Conservation (phyloP, 2,329 filamentous ascomycete genomes). For the Fusarium sp. region DNA sequence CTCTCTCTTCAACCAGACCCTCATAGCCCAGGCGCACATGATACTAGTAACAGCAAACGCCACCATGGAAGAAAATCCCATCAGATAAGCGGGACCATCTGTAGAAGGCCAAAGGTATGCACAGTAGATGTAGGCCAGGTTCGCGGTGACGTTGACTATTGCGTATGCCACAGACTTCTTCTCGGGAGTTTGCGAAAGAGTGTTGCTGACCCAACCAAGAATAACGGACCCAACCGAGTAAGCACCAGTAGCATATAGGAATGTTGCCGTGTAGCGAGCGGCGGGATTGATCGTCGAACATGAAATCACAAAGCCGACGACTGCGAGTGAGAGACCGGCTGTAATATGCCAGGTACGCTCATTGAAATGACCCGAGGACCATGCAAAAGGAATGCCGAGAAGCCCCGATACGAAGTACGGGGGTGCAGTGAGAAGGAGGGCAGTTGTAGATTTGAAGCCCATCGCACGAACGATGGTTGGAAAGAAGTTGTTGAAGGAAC, state of each 20-base stretch:
- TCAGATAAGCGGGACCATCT: constrained; percentile 14
- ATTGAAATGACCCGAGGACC: constrained; percentile 62
- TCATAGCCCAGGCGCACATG: constrained; percentile 40
- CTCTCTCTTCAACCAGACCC: constrained; percentile 34
- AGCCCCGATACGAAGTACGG: constrained; percentile 64
- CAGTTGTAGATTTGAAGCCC: constrained; percentile 62
- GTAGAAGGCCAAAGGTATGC: constrained; percentile 61
- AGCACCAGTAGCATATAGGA: constrained; percentile 57
- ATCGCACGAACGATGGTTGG: constrained; percentile 61
- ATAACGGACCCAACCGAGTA: constrained; percentile 62
- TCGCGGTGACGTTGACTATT: constrained; percentile 61
- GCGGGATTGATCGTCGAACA: constrained; percentile 54
- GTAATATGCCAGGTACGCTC: constrained; percentile 65
- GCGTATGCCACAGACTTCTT: constrained; percentile 62
- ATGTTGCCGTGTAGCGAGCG: constrained; percentile 57
- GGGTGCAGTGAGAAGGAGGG: constrained; percentile 64
- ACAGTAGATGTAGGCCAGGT: constrained; percentile 62
- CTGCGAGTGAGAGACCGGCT: constrained; percentile 55
- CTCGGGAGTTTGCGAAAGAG: constrained; percentile 61
- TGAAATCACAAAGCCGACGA: constrained; percentile 58
- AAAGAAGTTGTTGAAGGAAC: constrained; percentile 30
- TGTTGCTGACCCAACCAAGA: constrained; percentile 60
- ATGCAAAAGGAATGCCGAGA: constrained; percentile 61
- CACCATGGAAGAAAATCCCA: constrained; percentile 29
- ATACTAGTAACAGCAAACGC: constrained; percentile 31